phyloP scores from a whole-genome alignment of 306 rosid species.

The Quercus rubra region DNA sequence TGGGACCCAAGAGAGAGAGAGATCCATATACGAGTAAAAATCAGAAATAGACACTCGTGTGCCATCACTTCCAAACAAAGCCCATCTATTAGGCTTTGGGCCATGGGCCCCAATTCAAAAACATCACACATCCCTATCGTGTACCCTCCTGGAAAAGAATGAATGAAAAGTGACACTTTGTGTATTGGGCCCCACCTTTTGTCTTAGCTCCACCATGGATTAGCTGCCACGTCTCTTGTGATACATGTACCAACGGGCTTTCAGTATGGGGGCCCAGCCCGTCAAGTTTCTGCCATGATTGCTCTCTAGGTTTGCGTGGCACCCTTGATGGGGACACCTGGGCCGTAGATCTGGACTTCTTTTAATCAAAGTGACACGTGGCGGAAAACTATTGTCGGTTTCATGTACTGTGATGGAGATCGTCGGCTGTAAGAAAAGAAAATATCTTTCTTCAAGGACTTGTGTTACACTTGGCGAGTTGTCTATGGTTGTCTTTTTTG shows the following conservation, averaged over 20 bases:
- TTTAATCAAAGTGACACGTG: constrained; percentile 21
- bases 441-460: constrained; percentile 10
- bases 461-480: not conserved
- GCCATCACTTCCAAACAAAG: constrained; percentile 6
- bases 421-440: constrained; percentile 15
- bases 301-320: constrained; percentile 14
- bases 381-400: not conserved
- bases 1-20: not conserved
- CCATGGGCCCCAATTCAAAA: constrained; percentile 31
- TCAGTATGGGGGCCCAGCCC: constrained; percentile 6
- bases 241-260: not conserved
- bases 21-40: not conserved
- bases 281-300: not conserved
- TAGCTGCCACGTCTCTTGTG: constrained; percentile 22
- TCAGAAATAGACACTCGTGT: not conserved
- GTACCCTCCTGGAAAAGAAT: constrained; percentile 8
- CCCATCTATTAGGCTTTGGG: not conserved
- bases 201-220: not conserved
- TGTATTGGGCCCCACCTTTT: not conserved
- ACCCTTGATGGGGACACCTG: constrained; percentile 20
- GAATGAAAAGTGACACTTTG: not conserved
- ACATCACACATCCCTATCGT: constrained; percentile 3
- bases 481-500: too few species aligned
- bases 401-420: not conserved
- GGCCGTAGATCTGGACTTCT: not conserved